phyloP scores from a whole-genome alignment of 73 alveolate species.

The Tetrahymena malaccensis region DNA sequence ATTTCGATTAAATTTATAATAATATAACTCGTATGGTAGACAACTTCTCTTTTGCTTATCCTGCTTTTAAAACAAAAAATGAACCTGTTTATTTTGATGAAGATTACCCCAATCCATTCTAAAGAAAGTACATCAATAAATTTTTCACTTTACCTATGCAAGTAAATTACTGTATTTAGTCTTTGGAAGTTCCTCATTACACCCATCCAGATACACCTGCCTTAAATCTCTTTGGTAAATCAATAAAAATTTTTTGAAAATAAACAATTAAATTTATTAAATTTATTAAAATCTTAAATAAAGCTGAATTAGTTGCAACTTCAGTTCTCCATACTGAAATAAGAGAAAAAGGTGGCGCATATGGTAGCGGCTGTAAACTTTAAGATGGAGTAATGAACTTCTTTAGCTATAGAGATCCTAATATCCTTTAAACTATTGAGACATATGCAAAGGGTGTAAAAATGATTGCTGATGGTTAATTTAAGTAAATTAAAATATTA shows the following conservation, averaged over 20 bases:
- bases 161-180: conserved; percentile 62
- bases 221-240: conserved; percentile 18
- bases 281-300: background rate
- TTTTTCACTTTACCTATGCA: conserved; percentile 61
- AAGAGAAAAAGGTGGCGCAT: conserved; percentile 90
- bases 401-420: conserved; percentile 66
- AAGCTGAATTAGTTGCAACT: conserved; percentile 51
- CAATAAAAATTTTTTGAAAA: background rate
- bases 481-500: background rate
- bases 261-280: background rate
- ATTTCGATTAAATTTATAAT: background rate
- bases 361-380: conserved; percentile 71
- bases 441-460: background rate
- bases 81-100: background rate
- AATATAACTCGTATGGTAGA: background rate
- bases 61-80: background rate
- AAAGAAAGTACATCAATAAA: conserved; percentile 2
- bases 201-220: conserved; percentile 40
- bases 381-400: conserved; percentile 60
- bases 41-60: background rate
- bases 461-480: background rate
- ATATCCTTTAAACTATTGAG: conserved; percentile 16
- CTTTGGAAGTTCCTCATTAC: conserved; percentile 48
- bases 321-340: conserved; percentile 50
- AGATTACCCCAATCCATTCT: conserved; percentile 21